Evolutionary conservation across 345 rosid genomes (phyloP), one percentile per base, ranked within the genome.

Genomic region (Balakata baccata): DNA sequence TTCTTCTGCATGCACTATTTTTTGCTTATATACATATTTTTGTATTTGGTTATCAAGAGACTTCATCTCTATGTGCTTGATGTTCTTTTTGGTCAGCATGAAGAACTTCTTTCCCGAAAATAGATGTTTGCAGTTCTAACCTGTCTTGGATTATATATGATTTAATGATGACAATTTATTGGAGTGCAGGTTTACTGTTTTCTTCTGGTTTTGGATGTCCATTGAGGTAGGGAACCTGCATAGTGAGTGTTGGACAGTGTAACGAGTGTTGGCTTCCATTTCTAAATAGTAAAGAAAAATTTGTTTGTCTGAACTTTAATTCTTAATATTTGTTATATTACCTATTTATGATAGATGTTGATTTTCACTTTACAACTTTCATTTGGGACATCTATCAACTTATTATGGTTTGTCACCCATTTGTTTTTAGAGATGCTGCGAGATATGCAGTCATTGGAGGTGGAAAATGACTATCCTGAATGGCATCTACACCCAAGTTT

Each of bases 71-170:
- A n/a, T n/a, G n/a, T n/a, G n/a, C 45, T 72, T 50, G 29, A 61
- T 62, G 50, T 62, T 49, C 34, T 62, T 23, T 23, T 50, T 52
- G 76, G 60, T 14, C 66, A 46, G 23, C 41, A 63, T 37, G 72
- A 59, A 67, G 67, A 45, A 8, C 64, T 64, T 8, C 72, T 34
- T 54, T 53, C 51, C 49, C 49, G 3, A 23, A 37, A 47, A 18
- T 29, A 14, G n/a, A 66, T 38, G 57, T 67, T 14, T 16, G 57
- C 37, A 13, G 70, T 47, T 67, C 25, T 16, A 23, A 67, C 43
- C 70, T 11, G 11, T 67, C n/a, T 66, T 6, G 16, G 13, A 2
- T 37, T 16, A n/a, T 37, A 17, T 14, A 37, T 69, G 34, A 69
- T 39, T 38, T 60, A 53, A 16, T 69, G 50, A 39, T 49, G 25